Base-by-base conservation (phyloP, 2,329 filamentous ascomycete species). In the Penicillium sp. region DNA sequence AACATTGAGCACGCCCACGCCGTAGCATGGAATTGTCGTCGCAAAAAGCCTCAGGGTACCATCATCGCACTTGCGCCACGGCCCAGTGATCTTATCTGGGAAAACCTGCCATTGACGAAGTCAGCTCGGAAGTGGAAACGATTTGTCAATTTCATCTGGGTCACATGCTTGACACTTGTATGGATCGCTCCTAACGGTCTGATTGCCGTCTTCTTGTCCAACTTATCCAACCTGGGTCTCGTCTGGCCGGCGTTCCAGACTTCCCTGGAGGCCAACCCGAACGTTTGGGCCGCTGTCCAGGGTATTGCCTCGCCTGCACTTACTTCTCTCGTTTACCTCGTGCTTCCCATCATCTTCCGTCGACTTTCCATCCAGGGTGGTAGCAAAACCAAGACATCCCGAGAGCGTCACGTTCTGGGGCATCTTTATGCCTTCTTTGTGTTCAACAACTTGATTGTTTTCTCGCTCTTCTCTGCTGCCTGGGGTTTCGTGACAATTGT, bases 351-450 rank as follows among this genome's bases (percentile, higher is more conserved):
- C 64, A 88, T 96, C 65, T 97, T 99, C 79, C 89, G 94, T 52
- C 87, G 90, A 21, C 80, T 99, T 36, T 88, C 91, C 5, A 88
- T 92, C 56, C 84, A 84, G 61, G 89, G 90, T 4, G 94, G 94
- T 59, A 93, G 97, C 69, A 83, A 89, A 60, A 96, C 91, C 45
- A 99, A 97, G 76, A 96, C 90, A 0, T 90, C 90, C 24, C 86
- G 94, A 50, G 94, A 99, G 71, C 83, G 91, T 29, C 93, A 97
- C 72, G 94, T 99, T 48, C 82, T 94, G 55, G 87, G 85, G 58
- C 95, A 96, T 73, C 82, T 99, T 2, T 99, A 95, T 75, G 83
- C 89, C 16, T 99, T 99, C 77, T 99, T 99, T 74, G 84, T 97
- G 48, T 92, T 99, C 80, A 99, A 99, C 82, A 97, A 97, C 69